Percentiles rank a stretch among this genome's conserved stretches.
These are phyloP conservation scores for Solanum acaule DNA, from an alignment of 257 asterid genomes.

Conservation along the genomic window DNA sequence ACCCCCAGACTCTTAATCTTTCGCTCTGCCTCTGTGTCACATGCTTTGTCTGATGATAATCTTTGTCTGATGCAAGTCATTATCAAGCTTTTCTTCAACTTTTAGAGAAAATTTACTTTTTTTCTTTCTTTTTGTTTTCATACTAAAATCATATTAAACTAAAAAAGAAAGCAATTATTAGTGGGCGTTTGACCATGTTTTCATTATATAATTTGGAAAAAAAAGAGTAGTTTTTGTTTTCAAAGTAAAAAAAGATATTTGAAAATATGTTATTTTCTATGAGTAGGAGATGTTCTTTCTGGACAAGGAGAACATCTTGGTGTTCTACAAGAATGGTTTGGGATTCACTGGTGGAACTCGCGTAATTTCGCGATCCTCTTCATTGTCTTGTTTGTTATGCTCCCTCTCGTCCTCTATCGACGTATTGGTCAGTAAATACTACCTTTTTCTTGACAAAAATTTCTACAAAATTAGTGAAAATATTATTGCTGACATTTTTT, in stretches of 20 bases:
- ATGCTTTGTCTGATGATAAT: no score
- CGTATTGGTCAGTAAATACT: constrained; percentile 55
- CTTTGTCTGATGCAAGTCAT: no score
- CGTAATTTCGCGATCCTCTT: constrained; percentile 67
- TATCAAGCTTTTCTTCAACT: no score
- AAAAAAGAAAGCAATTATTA: neutral
- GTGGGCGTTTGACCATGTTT: neutral
- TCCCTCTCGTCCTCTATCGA: constrained; percentile 69
- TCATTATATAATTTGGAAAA: no score
- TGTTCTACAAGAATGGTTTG: constrained; percentile 88
- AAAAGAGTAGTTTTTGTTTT: neutral
- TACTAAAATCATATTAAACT: neutral
- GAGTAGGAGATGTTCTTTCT: constrained; percentile 83
- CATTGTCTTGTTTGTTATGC: constrained; percentile 51
- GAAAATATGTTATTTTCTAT: neutral
- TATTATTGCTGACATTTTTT: neutral
- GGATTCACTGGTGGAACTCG: constrained; percentile 85
- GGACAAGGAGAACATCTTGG: constrained; percentile 83
- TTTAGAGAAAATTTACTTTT: no score
- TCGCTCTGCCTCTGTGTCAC: no score
- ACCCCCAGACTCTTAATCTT: no score
- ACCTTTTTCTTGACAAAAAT: neutral
- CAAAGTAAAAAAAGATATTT: neutral
- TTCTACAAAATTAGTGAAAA: neutral
- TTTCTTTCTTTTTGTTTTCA: no score